phyloP scores from a whole-genome alignment of 371 early-diverging fungal genomes.

The Mortierella sp. region DNA sequence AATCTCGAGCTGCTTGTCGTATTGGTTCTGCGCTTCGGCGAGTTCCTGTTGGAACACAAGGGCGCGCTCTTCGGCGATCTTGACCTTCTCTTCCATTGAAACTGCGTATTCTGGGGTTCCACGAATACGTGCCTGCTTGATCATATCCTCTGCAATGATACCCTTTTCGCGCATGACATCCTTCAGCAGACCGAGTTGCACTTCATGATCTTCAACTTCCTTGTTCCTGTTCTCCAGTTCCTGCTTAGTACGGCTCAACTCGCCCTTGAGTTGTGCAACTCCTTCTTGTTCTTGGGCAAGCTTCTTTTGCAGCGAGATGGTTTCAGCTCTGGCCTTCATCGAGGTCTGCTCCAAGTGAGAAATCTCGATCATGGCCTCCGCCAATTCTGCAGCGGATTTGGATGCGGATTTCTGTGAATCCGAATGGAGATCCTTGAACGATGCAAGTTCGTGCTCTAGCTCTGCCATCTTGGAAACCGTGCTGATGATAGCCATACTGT shows the following conservation, averaged over 20 bases:
- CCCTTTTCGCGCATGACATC: conserved; percentile 70
- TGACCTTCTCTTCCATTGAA: conserved; percentile 24
- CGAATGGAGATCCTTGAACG: conserved; percentile 45
- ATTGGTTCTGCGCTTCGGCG: conserved; percentile 15
- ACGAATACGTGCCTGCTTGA: conserved; percentile 30
- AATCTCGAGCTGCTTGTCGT: conserved; percentile 18
- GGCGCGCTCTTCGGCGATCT: conserved; percentile 23
- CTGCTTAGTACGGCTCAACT: conserved; percentile 62
- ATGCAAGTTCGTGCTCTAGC: conserved; percentile 59
- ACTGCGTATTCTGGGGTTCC: conserved; percentile 33
- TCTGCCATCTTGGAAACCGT: conserved; percentile 56
- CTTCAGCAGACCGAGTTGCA: conserved; percentile 69
- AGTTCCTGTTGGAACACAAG: conserved; percentile 26
- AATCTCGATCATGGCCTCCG: conserved; percentile 66
- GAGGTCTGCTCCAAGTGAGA: conserved; percentile 68
- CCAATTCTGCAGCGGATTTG: conserved; percentile 53
- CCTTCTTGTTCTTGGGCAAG: conserved; percentile 68
- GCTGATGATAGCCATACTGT: conserved; percentile 49
- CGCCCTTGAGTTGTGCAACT: conserved; percentile 56
- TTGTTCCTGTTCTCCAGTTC: conserved; percentile 59
- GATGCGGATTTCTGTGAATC: conserved; percentile 38
- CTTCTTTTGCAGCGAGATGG: conserved; percentile 61
- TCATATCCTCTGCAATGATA: conserved; percentile 45
- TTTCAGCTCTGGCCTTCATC: conserved; percentile 67
- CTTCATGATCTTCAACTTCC: conserved; percentile 68